These are phyloP conservation scores for Suillus variegatus DNA, from an alignment of 768 basidiomycete genomes.

Conservation along the genomic window DNA sequence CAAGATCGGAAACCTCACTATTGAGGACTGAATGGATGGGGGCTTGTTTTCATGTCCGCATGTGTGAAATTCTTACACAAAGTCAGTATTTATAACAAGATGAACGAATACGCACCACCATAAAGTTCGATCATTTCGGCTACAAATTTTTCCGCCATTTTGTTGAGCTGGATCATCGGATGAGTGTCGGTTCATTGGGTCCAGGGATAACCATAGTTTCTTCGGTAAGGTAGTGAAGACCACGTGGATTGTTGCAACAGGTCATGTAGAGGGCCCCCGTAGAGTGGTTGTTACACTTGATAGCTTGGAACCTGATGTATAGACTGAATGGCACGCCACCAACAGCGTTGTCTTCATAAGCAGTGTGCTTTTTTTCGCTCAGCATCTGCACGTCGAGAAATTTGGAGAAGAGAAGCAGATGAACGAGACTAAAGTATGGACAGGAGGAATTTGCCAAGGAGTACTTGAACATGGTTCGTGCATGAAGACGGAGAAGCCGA, in stretches of 20 bases:
- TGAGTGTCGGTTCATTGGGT: background rate
- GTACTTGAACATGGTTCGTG: no score
- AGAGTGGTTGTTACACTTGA: background rate
- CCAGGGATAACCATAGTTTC: background rate
- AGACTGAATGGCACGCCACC: background rate
- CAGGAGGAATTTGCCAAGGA: no score
- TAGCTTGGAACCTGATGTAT: background rate
- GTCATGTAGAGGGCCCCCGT: background rate
- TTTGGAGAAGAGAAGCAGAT: no score
- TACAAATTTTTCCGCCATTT: background rate
- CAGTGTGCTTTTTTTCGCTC: no score
- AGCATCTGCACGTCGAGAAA: no score
- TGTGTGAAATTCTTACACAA: background rate
- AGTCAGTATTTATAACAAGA: background rate
- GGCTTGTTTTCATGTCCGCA: background rate
- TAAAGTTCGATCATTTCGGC: background rate
- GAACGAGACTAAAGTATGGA: no score
- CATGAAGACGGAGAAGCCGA: no score
- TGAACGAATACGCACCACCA: background rate
- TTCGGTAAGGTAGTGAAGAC: background rate
- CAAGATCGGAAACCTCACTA: background rate
- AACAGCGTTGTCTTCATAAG: no score
- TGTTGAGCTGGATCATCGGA: background rate
- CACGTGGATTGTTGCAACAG: background rate
- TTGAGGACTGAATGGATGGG: background rate